A percentile compares a stretch with the other conserved stretches of the same genome.
Evolutionary conservation across 176 grass and related monocot genomes (phyloP).

Genomic region (Avena atlantica): DNA sequence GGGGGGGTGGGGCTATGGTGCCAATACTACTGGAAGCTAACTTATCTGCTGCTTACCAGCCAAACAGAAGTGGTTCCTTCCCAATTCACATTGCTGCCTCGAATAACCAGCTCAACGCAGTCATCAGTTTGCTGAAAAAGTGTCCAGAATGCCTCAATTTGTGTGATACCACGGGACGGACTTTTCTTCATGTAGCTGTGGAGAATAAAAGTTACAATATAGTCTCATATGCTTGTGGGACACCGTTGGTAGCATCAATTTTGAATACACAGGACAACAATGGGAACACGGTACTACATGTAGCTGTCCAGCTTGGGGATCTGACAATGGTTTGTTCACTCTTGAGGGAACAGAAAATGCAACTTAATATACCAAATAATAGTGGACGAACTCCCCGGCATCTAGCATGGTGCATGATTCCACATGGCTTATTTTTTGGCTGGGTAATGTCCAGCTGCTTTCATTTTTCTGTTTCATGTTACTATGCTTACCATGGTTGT

Average conservation of each 20-base stretch:
- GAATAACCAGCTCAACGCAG: background rate
- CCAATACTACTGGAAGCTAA: background rate
- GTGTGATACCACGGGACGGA: background rate
- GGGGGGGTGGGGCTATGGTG: too few relatives aligned
- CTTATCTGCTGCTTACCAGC: constrained; percentile 6
- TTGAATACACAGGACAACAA: constrained; percentile 14
- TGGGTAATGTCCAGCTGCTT: background rate
- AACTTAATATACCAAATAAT: constrained; percentile 10
- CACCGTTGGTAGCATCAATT: background rate
- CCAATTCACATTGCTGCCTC: background rate
- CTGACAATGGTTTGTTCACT: background rate
- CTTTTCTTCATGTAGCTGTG: constrained; percentile 22
- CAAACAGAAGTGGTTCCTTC: background rate
- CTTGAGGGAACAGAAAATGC: background rate
- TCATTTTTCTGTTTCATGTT: background rate
- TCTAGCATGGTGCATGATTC: background rate
- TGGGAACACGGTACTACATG: constrained; percentile 42
- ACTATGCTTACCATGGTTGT: background rate
- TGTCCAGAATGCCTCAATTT: background rate
- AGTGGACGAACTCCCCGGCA: constrained; percentile 18
- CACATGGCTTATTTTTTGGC: background rate
- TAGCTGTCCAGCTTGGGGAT: background rate
- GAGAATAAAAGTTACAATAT: background rate
- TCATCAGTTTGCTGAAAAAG: background rate
- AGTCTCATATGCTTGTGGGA: background rate